Percentiles rank a stretch among this genome's conserved stretches.
These are phyloP conservation scores for Cyberlindnera amylophila DNA, from an alignment of 805 yeast genomes.

Conservation along the genomic window DNA sequence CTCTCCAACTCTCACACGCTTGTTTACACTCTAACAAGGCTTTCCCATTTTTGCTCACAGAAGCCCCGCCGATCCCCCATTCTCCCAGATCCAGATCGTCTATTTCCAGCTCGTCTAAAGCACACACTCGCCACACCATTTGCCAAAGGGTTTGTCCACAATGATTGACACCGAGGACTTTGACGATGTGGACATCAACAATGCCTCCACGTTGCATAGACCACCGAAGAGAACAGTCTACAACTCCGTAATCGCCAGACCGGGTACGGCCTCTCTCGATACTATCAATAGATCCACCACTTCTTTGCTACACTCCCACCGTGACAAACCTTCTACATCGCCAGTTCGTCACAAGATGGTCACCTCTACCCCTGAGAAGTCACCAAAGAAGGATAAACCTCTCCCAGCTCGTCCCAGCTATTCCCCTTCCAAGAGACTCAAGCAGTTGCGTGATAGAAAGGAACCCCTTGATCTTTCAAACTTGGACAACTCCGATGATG, in stretches of 20 bases:
- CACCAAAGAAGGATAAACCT: not conserved
- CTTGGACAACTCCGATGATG: slow-evolving; percentile 41
- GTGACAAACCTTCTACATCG: not conserved
- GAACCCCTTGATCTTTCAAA: slow-evolving; percentile 14
- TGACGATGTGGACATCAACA: slow-evolving; percentile 22
- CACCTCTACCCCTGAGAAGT: not conserved
- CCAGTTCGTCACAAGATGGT: not conserved
- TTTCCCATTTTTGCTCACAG: no score
- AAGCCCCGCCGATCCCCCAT: no score
- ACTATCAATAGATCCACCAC: slow-evolving; percentile 18
- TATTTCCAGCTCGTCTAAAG: no score
- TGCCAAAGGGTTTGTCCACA: no score
- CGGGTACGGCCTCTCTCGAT: slow-evolving; percentile 8
- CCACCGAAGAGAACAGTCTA: not conserved
- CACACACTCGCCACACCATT: no score
- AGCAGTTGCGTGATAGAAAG: slow-evolving; percentile 14
- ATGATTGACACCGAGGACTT: slow-evolving; percentile 12
- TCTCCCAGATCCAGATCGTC: no score
- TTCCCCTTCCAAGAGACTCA: slow-evolving; percentile 22
- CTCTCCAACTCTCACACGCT: not conserved
- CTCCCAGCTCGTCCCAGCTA: slow-evolving; percentile 7
- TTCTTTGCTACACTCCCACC: slow-evolving; percentile 11
- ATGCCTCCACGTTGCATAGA: slow-evolving; percentile 7
- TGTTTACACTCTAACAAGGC: not conserved
- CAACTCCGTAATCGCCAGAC: slow-evolving; percentile 4